A percentile compares a stretch with the other conserved stretches of the same genome.
Evolutionary conservation across 1,284 basidiomycete species (phyloP).

Genomic region (Cutaneotrichosporon mucoides): DNA sequence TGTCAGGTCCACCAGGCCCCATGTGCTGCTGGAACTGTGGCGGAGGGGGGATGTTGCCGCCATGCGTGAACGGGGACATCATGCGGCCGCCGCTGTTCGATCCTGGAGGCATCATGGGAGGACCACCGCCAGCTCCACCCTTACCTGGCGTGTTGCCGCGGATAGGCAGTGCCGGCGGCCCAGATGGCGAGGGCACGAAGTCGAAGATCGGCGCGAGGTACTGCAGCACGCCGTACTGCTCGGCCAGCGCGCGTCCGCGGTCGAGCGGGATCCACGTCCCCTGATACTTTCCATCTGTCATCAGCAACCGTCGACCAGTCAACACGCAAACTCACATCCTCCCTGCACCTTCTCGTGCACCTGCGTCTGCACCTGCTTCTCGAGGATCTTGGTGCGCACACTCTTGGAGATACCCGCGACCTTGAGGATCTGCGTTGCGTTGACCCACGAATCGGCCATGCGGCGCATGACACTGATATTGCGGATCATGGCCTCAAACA

Average conservation of each 20-base stretch:
- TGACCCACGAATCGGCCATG: slow-evolving; percentile 75
- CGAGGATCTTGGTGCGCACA: slow-evolving; percentile 91
- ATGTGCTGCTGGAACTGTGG: slow-evolving; percentile 30
- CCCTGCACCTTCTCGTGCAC: slow-evolving; percentile 99
- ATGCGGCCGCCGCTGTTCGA: slow-evolving; percentile 15
- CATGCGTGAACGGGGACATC: slow-evolving; percentile 26
- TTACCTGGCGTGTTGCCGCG: slow-evolving; percentile 27
- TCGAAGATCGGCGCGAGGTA: slow-evolving; percentile 85
- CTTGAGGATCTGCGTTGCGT: slow-evolving; percentile 98
- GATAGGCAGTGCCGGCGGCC: slow-evolving; percentile 40
- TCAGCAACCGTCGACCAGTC: background rate
- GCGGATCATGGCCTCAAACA: slow-evolving; percentile 94
- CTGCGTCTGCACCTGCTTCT: slow-evolving; percentile 93
- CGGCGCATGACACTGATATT: slow-evolving; percentile 98
- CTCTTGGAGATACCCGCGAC: slow-evolving; percentile 98
- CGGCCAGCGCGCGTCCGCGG: slow-evolving; percentile 79
- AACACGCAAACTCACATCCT: slow-evolving; percentile 56
- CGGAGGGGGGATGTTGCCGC: slow-evolving; percentile 15
- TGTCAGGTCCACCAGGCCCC: slow-evolving; percentile 4
- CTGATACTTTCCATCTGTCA: slow-evolving; percentile 85
- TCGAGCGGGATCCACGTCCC: slow-evolving; percentile 98
- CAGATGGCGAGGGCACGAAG: slow-evolving; percentile 63
- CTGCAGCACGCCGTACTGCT: slow-evolving; percentile 81
- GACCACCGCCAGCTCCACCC: slow-evolving; percentile 1
- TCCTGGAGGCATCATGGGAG: slow-evolving; percentile 4